Base-by-base conservation (phyloP, 345 rosid species). In the Sisymbrium irio region DNA sequence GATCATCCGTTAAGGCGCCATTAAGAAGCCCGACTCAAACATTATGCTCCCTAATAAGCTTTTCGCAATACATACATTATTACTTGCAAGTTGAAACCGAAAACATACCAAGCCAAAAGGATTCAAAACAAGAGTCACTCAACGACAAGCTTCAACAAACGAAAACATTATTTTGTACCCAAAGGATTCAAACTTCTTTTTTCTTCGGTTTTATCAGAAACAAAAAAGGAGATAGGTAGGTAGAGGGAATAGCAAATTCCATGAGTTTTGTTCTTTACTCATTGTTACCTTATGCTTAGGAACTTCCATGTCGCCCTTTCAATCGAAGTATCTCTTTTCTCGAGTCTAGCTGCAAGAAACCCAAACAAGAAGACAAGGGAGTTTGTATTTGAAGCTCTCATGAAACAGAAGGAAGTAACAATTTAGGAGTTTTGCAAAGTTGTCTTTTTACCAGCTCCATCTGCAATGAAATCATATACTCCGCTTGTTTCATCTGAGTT, bases 401-500 rank as follows among this genome's bases (percentile, higher is more conserved):
- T 12, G 20, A 14, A 20, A 61, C 5, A 39, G 25, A 35, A 3
- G 13, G 1, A 42, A 9, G 50, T 47, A 32, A n/a, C 56, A 37
- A 6, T 15, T 22, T 19, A 10, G 9, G 3, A 61, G 20, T 47
- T 60, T 19, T 14, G 28, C 11, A 4, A 51, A 58, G 67, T 68
- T 51, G 40, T 46, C 13, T 7, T 40, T 65, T 45, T 70, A 87
- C 93, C 90, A 84, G 83, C 39, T 88, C 84, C 62, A 77, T 71
- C 82, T 88, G 84, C 77, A 88, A 64, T 28, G 44, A 44, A 45
- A 58, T 62, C 57, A 83, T 64, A 56, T 71, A 80, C 68, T 69
- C 71, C 45, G 13, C 71, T 77, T 88, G 90, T 58, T 80, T 28
- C 27, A 28, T 32, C 65, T 78, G 85, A 75, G 79, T 75, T 33